Percentiles rank a stretch among this genome's conserved stretches.
Conservation (phyloP, 106 monocot genomes). For the Dendrobium chrysotoxum region DNA sequence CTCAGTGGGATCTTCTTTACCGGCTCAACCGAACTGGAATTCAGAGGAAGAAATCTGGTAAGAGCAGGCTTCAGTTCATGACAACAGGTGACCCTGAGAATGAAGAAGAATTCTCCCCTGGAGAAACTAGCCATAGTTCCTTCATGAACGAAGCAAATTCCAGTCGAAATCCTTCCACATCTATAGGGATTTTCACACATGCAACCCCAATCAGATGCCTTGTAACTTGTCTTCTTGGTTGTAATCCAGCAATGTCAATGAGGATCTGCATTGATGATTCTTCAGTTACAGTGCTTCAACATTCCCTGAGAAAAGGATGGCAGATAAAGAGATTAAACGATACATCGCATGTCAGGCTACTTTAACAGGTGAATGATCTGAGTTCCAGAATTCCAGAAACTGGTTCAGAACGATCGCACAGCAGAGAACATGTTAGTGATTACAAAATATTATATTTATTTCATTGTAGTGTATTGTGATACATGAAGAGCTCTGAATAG, state of each 20-base stretch:
- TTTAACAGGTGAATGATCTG: conserved; percentile 23
- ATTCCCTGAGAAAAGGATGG: conserved; percentile 77
- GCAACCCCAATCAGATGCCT: conserved; percentile 79
- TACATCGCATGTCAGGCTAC: conserved; percentile 94
- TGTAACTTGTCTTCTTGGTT: conserved; percentile 63
- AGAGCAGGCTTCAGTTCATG: conserved; percentile 90
- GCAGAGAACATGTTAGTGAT: too few species aligned
- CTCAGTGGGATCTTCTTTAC: conserved; percentile 57
- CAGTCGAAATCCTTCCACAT: conserved; percentile 13
- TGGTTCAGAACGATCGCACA: neutral
- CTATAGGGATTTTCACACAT: conserved; percentile 87
- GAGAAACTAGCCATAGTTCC: conserved; percentile 18
- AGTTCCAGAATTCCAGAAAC: neutral
- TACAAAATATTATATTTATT: too few species aligned
- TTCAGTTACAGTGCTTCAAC: conserved; percentile 75
- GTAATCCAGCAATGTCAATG: conserved; percentile 48
- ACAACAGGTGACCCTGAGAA: conserved; percentile 69
- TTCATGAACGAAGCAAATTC: too few species aligned
- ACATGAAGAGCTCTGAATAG: neutral
- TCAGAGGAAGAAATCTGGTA: conserved; percentile 81
- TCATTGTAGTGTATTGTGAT: too few species aligned
- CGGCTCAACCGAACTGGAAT: conserved; percentile 47
- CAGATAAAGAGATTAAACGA: conserved; percentile 86
- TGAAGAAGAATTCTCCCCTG: conserved; percentile 67
- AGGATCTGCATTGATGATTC: conserved; percentile 84